Conservation (phyloP, 176 grass and related monocot species). For the Rhynchospora pubera region DNA sequence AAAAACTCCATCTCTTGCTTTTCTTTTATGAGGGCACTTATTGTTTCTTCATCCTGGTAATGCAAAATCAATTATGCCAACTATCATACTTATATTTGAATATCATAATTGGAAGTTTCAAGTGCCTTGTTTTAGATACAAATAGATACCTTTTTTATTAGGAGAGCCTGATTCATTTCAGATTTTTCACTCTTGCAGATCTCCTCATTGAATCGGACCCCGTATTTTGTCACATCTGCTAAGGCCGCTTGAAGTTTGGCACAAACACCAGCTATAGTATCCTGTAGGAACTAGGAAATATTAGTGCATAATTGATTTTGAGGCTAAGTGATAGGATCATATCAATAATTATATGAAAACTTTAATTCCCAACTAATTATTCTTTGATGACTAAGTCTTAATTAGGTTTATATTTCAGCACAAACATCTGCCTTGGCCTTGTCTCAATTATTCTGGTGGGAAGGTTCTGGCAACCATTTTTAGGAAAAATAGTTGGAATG, state of each 20-base stretch:
- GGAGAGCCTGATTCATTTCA: neutral
- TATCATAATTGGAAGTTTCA: neutral
- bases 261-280: neutral
- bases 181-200: neutral
- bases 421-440: too few relatives aligned
- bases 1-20: slow-evolving; percentile 15
- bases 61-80: neutral
- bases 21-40: slow-evolving; percentile 21
- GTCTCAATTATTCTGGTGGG: neutral
- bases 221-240: neutral
- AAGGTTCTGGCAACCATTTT: neutral
- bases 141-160: neutral
- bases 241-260: neutral
- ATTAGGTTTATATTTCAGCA: too few relatives aligned
- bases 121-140: neutral
- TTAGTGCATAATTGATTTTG: neutral
- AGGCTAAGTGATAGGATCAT: neutral
- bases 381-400: too few relatives aligned
- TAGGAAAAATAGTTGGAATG: too few relatives aligned
- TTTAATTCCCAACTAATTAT: too few relatives aligned
- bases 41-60: slow-evolving; percentile 12
- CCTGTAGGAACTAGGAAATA: neutral
- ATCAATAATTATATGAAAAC: too few relatives aligned
- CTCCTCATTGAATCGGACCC: neutral
- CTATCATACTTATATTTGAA: neutral